phyloP scores from a whole-genome alignment of 257 asterid genomes.

The Rhazya stricta region DNA sequence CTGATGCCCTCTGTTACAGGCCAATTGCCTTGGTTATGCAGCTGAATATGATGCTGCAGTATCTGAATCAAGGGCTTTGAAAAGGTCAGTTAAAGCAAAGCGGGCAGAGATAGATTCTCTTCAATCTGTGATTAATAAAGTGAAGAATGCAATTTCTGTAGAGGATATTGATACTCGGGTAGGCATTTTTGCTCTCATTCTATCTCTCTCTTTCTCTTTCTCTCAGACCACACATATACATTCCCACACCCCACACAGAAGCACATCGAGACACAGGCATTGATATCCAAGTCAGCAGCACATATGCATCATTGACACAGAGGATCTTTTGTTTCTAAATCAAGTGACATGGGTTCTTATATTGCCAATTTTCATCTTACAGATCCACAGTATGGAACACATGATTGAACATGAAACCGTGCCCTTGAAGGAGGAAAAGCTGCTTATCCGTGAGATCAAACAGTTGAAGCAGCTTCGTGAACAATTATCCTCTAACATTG shows the following conservation, averaged over 20 bases:
- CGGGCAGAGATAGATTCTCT: slow-evolving; percentile 83
- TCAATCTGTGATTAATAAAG: slow-evolving; percentile 65
- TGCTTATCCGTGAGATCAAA: slow-evolving; percentile 77
- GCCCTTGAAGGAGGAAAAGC: slow-evolving; percentile 80
- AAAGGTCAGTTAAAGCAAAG: slow-evolving; percentile 60
- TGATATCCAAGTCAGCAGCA: not conserved
- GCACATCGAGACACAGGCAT: not conserved
- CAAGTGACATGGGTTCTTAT: not conserved
- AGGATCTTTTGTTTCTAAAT: not conserved
- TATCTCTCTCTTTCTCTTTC: not conserved
- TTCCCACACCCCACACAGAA: not conserved
- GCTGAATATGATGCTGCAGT: slow-evolving; percentile 66
- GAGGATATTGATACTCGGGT: slow-evolving; percentile 80
- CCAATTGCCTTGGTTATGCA: slow-evolving; percentile 52
- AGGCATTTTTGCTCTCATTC: slow-evolving; percentile 9
- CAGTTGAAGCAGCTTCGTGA: slow-evolving; percentile 85
- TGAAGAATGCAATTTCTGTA: slow-evolving; percentile 85
- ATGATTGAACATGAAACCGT: slow-evolving; percentile 86
- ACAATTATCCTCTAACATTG: slow-evolving; percentile 73
- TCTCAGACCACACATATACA: not conserved
- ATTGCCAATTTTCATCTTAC: slow-evolving; percentile 18
- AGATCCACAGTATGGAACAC: slow-evolving; percentile 65
- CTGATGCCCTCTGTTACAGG: slow-evolving; percentile 42
- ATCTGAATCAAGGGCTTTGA: slow-evolving; percentile 53
- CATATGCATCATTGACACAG: not conserved